Base-by-base conservation (phyloP, 371 early-diverging fungal genomes). In the Haplosporangium sp. region DNA sequence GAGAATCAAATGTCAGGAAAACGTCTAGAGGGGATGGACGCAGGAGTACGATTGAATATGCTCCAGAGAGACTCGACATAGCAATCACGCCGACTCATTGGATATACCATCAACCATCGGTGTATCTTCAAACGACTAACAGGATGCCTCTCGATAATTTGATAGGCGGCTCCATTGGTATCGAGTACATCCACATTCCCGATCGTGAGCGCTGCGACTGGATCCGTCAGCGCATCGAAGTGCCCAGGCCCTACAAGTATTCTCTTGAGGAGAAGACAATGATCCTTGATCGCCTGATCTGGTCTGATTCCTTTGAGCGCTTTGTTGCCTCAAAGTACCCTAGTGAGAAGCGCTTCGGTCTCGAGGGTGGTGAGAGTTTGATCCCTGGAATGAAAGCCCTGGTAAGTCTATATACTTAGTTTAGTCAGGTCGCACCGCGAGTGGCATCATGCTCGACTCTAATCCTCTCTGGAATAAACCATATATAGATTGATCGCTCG, bases 321-420 rank as follows among this genome's bases (percentile, higher is more conserved):
- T 98, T 97, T 68, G 93, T 96, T 62, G 92, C 97, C n/a, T 91
- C 91, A 38, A 97, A 97, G 87, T 98, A 94, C 83, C 96, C 97
- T 57, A 92, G 92, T 67, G 96, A 96, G 82, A 99, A 99, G 93
- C 90, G 99, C 64, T 99, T 97, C 77, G 99, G 99, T 74, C 90
- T 99, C 53, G 99, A 99, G 86, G 99, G 99, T 71, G 93, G 96
- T 83, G 99, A 99, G 82, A 85, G 91, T 77, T 89, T 99, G 82
- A 97, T 99, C 68, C 97, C 98, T 54, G 98, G 96, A 68, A 96
- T 98, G 96, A 97, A 98, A 84, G 93, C 95, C 61, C 82, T 98
- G 91, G 92, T 93, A 84, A 82, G 87, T 81, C n/a, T 20, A n/a
- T n/a, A n/a, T n/a, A n/a, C n/a, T n/a, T n/a, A n/a, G n/a, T n/a